Percentiles rank a stretch among this genome's conserved stretches.
Evolutionary conservation across 208 protist species (phyloP).

Genomic region (Acanthamoeba culbertsoni): DNA sequence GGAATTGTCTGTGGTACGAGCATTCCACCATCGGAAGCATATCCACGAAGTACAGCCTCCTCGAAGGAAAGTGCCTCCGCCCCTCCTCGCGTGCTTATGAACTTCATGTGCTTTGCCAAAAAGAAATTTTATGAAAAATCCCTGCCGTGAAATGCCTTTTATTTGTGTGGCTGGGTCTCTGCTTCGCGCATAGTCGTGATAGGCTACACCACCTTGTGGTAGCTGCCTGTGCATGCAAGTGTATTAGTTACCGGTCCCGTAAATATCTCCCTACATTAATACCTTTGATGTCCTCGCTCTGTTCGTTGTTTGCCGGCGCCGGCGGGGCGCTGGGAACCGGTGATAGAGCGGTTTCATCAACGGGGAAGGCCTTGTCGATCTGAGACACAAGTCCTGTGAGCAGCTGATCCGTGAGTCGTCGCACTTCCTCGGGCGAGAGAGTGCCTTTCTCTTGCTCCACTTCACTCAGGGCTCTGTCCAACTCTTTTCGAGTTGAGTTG

Average conservation of each 20-base stretch:
- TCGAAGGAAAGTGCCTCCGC: constrained; percentile 50
- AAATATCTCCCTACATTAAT: too few relatives aligned
- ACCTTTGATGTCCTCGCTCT: too few relatives aligned
- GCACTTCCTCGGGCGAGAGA: background rate
- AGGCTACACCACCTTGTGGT: constrained; percentile 25
- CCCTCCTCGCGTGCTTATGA: constrained; percentile 27
- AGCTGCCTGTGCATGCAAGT: background rate
- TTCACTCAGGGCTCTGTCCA: background rate
- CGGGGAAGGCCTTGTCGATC: background rate
- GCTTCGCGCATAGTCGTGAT: background rate
- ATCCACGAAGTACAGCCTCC: constrained; percentile 64
- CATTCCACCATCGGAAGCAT: constrained; percentile 66
- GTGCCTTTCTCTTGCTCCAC: background rate
- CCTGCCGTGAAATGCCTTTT: too few relatives aligned
- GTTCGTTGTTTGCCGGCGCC: too few relatives aligned
- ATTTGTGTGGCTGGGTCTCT: too few relatives aligned
- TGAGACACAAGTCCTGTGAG: background rate
- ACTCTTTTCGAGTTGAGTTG: background rate
- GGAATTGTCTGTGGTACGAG: constrained; percentile 66
- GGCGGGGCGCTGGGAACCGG: too few relatives aligned
- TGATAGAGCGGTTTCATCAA: too few relatives aligned
- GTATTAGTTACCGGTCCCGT: too few relatives aligned
- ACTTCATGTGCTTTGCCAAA: constrained; percentile 5
- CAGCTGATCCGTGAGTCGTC: background rate
- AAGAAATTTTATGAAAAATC: too few relatives aligned